Evolutionary conservation across 2,329 filamentous ascomycete species (phyloP), one percentile per base, ranked within the genome.

Genomic region (Claviceps citrina): DNA sequence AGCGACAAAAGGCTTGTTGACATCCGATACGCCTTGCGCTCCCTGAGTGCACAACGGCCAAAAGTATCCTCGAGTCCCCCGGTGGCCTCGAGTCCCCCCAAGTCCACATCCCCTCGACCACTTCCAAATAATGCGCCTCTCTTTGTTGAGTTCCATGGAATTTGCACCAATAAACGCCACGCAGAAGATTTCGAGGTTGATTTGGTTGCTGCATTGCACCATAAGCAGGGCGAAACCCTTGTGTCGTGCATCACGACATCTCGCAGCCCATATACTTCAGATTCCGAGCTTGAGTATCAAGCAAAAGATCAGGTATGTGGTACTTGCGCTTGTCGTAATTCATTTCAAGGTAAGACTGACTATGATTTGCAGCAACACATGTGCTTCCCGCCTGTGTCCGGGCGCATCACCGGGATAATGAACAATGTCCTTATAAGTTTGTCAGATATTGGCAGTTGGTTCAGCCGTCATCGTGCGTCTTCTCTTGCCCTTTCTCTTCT

Each of bases 101-200:
- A 2, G 27, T 13, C 18, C 6, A 7, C 12, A 37, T 4, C n/a
- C 13, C 35, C 27, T 28, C 32, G 31, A 10, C 24, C 39, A 12
- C 12, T 20, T n/a, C n/a, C 22, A 15, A 28, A 31, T 32, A 16
- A 36, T 27, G 25, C 13, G 27, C 31, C 44, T 18, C 38, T 38
- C 7, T 39, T 45, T 31, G 39, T 47, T 32, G 39, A 43, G 31
- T 49, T 51, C 50, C 47, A 56, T 57, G 55, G 53, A 44, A 50
- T 34, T 43, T 43, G 43, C 36, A 51, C 51, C 37, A 52, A 45
- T 46, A 57, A 58, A 42, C 53, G 55, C 41, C 47, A 39, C 40
- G 53, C 55, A 39, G 36, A 55, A 47, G 45, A 53, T 38, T 44
- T 49, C 31, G 56, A 58, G 47, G 44, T 54, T 38, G 54, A 57